These are phyloP conservation scores for Camelina laxa DNA, from an alignment of 345 rosid species.

Conservation along the genomic window DNA sequence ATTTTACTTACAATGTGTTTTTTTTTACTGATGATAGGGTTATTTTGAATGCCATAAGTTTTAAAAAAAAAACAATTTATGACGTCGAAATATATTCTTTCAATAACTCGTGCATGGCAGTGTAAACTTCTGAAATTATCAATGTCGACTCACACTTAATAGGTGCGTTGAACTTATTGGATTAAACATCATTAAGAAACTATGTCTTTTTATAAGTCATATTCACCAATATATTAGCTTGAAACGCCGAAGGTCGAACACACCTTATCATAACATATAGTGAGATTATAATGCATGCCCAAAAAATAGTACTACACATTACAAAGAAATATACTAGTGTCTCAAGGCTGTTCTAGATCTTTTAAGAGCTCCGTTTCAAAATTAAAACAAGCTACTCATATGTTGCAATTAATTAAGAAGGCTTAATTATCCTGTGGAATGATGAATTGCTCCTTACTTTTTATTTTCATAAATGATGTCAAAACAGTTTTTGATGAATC, in stretches of 20 bases:
- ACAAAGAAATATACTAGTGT: background rate
- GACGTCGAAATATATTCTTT: too few relatives aligned
- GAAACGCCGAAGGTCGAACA: background rate
- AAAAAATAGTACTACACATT: background rate
- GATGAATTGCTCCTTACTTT: background rate
- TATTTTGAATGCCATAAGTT: too few relatives aligned
- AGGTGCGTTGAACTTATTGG: background rate
- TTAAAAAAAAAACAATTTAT: too few relatives aligned
- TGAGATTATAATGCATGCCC: background rate
- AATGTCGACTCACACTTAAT: background rate
- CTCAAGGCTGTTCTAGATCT: slow-evolving; percentile 1
- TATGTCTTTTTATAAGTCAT: background rate
- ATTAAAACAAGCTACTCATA: background rate
- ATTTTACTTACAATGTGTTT: background rate
- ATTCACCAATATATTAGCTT: background rate
- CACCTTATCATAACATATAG: background rate
- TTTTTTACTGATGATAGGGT: too few relatives aligned
- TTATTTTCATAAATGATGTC: background rate
- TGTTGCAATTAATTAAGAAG: background rate
- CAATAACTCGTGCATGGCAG: background rate
- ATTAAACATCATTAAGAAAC: background rate
- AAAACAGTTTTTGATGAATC: background rate
- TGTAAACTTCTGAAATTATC: background rate
- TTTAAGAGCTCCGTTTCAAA: background rate
- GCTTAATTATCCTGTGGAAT: background rate